Base-by-base conservation (phyloP, 2,329 filamentous ascomycete genomes). In the Arthrobotrys musiformis region DNA sequence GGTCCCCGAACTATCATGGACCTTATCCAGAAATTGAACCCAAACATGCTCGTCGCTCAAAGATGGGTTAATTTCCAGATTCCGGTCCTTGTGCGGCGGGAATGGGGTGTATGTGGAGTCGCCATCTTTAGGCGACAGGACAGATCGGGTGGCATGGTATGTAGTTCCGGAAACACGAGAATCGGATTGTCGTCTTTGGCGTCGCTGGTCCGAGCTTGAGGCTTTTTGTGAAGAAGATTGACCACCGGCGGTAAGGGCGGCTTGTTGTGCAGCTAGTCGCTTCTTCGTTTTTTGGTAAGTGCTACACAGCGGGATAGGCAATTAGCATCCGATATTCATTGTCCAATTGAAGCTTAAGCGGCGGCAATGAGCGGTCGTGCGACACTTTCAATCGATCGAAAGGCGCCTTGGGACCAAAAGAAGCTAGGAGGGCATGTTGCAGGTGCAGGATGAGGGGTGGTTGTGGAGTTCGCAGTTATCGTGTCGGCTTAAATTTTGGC, bases 261-360 rank as follows among this genome's bases (percentile, higher is more conserved):
- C 73, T 35, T 70, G 66, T 61, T 77, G 73, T 40, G 73, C 73
- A 35, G 73, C 66, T 35, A 77, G 44, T 44, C 73, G 73, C 61
- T 77, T 77, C 60, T 77, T 77, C 17, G 66, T 77, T 42, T 77
- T 77, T 24, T 77, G 73, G 48, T 77, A 77, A 13, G 73, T 77
- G 44, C 73, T 77, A 70, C 60, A 54, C 4, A 24, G 30, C 13
- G 17, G 8, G n/a, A 37, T 17, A 17, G 40, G 22, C 28, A 35
- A 54, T 70, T 58, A 70, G 64, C 37, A 48, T 61, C 9, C 40
- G n/a, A 13, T 19, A 22, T 1, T 13, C 42, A 54, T 30, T 11
- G n/a, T 35, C 24, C 60, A 63, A 64, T 46, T 58, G 30, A 40
- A 40, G 19, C 3, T 40, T 40, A 40, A 40, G 54, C 35, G 66